Base-by-base conservation (phyloP, 2,329 filamentous ascomycete genomes). In the Passalora sequoiae region DNA sequence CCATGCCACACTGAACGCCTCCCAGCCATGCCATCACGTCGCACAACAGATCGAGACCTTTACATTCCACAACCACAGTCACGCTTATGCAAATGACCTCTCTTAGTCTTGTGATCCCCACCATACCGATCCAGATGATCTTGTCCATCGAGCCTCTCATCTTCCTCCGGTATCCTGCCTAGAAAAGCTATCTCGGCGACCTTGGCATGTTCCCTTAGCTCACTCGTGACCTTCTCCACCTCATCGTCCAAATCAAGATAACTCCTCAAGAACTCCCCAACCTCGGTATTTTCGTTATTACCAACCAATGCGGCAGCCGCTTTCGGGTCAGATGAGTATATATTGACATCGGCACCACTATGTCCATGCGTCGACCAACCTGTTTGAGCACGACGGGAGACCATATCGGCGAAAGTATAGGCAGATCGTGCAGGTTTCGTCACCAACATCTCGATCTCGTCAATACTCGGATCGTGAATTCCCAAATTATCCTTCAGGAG, bases 281-380 rank as follows among this genome's bases (percentile, higher is more conserved):
- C 76, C 19, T 97, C 89, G 0, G 83, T 97, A 63, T 98, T 98
- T 71, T 98, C 92, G 42, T 94, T 83, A 64, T 97, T 97, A 6
- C 91, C 91, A 3, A 78, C 70, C 5, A 95, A 73, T 10, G 75
- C 72, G 31, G 77, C 74, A 1, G 82, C 78, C 21, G 71, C 69
- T 27, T 77, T 74, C 0, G 78, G 74, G 3, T 86, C 81, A 0
- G 85, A 89, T 40, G 86, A 84, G 69, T 97, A 98, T 54, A 98
- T 87, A 66, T 98, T 98, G 37, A 98, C 92, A 62, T 98, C 92
- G 6, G 92, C 89, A 39, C 84, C 92, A 61, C 60, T 60, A 47
- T 98, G 92, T 20, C 92, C 92, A 64, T 96, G 91, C 0, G 89
- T 95, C 51, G 79, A 83, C 92, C 92, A 98, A 10, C 92, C 94